These are phyloP conservation scores for Pythium dissotocum DNA, from an alignment of 352 stramenopile species.

Conservation along the genomic window DNA sequence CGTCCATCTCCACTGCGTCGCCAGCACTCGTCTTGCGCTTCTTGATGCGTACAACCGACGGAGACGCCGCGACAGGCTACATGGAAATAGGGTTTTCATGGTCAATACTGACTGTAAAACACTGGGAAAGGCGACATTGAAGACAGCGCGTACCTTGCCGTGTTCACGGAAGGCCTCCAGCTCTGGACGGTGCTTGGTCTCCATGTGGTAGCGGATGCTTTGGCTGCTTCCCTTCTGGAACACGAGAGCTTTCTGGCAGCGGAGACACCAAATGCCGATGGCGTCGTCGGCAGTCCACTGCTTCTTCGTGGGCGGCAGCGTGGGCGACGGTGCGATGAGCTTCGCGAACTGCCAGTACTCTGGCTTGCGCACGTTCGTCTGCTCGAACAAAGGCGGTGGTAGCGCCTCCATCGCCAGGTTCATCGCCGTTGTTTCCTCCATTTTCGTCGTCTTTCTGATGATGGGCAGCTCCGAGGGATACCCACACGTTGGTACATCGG, in stretches of 20 bases:
- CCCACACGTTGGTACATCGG: background rate
- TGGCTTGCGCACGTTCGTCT: conserved; percentile 50
- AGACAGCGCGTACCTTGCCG: conserved; percentile 14
- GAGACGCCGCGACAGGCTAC: background rate
- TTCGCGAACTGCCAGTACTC: conserved; percentile 58
- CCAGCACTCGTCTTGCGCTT: conserved; percentile 29
- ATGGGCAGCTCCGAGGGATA: background rate
- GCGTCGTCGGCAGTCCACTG: conserved; percentile 51
- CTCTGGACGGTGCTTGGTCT: conserved; percentile 50
- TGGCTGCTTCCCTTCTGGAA: conserved; percentile 55
- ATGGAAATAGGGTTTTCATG: background rate
- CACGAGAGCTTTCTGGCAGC: conserved; percentile 33
- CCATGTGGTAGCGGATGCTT: conserved; percentile 65
- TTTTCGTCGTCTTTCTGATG: conserved; percentile 1
- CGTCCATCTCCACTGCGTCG: conserved; percentile 5
- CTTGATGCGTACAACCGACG: conserved; percentile 10
- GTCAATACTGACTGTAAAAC: background rate
- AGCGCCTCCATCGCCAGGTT: conserved; percentile 8
- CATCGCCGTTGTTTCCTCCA: conserved; percentile 2
- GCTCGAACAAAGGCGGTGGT: conserved; percentile 46
- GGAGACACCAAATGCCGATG: conserved; percentile 50
- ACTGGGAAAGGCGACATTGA: background rate
- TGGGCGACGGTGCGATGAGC: conserved; percentile 34
- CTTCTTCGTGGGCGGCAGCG: conserved; percentile 38
- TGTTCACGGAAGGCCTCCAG: conserved; percentile 31